These are phyloP conservation scores for Aspergillus ostianus DNA, from an alignment of 495 filamentous ascomycete species.

Conservation along the genomic window DNA sequence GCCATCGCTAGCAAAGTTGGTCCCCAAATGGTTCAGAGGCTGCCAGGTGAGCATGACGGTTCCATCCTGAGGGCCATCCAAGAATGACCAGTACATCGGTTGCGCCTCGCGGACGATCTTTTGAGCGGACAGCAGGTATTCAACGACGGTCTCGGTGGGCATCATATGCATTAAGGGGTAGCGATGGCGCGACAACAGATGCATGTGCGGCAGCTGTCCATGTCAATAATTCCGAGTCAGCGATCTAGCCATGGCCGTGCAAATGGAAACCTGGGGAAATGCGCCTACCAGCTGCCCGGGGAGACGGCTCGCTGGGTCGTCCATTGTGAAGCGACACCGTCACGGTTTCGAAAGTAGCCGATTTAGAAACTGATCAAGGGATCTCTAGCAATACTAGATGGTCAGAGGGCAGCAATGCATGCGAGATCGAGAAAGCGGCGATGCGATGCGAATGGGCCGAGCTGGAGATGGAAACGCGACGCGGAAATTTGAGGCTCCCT, in stretches of 20 bases:
- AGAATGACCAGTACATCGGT: constrained; percentile 87
- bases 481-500: constrained; percentile 37
- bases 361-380: constrained; percentile 16
- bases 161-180: constrained; percentile 67
- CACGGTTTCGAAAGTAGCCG: constrained; percentile 5
- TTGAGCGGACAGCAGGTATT: constrained; percentile 76
- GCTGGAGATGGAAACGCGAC: constrained; percentile 33
- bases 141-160: constrained; percentile 66
- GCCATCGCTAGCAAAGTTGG: constrained; percentile 82
- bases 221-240: constrained; percentile 1
- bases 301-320: constrained; percentile 64
- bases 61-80: constrained; percentile 77
- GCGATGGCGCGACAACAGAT: constrained; percentile 73
- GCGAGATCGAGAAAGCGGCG: constrained; percentile 11
- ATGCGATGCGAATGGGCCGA: constrained; percentile 9
- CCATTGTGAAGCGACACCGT: constrained; percentile 45
- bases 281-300: constrained; percentile 58
- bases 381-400: background rate
- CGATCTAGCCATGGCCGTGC: background rate
- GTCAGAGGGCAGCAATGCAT: constrained; percentile 13
- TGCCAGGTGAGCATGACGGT: constrained; percentile 85
- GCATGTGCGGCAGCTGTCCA: constrained; percentile 75
- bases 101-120: constrained; percentile 71
- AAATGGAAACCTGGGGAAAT: constrained; percentile 8
- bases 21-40: constrained; percentile 61